Percentiles rank a stretch among this genome's conserved stretches.
Conservation (phyloP, 768 basidiomycete genomes). For the Boletus insuetus region DNA sequence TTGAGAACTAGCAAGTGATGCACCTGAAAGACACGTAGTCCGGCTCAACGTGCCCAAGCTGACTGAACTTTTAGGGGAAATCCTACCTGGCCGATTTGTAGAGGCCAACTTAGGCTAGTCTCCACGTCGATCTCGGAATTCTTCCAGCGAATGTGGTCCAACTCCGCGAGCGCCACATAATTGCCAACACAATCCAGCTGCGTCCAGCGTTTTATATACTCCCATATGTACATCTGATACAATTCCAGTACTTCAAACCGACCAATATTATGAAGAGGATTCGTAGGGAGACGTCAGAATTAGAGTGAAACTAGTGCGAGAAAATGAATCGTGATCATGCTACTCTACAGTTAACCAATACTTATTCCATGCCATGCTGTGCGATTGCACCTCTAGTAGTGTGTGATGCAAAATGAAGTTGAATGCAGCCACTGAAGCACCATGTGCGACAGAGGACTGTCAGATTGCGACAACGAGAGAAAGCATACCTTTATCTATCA, state of each 20-base stretch:
- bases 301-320: too few species aligned
- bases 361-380: slow-evolving; percentile 15
- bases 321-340: slow-evolving; percentile 1
- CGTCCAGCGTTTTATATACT: background rate
- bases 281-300: background rate
- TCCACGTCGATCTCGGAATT: slow-evolving; percentile 9
- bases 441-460: background rate
- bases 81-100: background rate
- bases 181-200: slow-evolving; percentile 2
- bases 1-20: background rate
- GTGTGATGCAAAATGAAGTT: slow-evolving; percentile 6
- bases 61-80: background rate
- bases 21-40: background rate
- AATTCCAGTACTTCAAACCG: background rate
- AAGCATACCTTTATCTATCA: slow-evolving; percentile 1
- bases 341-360: slow-evolving; percentile 3
- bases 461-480: background rate
- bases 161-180: slow-evolving; percentile 15
- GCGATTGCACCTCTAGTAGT: slow-evolving; percentile 14
- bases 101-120: background rate
- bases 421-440: background rate
- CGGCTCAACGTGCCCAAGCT: background rate
- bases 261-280: background rate
- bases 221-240: background rate
- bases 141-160: background rate